These are phyloP conservation scores for Psophocarpus tetragonolobus DNA, from an alignment of 306 rosid species.

Conservation along the genomic window DNA sequence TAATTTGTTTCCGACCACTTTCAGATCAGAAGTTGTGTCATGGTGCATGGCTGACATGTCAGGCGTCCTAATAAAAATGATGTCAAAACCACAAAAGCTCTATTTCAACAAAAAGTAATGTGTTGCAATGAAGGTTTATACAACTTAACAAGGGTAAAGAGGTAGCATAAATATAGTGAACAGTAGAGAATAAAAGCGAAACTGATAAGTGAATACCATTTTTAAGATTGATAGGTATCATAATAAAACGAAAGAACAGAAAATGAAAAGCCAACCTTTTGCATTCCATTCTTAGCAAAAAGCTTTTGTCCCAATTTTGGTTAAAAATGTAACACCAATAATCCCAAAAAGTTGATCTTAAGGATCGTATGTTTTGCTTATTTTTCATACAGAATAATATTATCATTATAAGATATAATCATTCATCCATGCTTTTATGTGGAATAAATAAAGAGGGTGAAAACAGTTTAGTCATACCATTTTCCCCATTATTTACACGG, in stretches of 20 bases:
- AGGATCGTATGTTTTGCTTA: not conserved
- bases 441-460: not conserved
- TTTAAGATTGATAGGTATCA: not conserved
- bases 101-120: not conserved
- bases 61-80: slow-evolving; percentile 70
- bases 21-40: slow-evolving; percentile 77
- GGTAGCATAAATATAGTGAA: not conserved
- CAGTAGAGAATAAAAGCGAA: not conserved
- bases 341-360: not conserved
- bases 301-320: not conserved
- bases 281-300: not conserved
- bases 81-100: slow-evolving; percentile 30
- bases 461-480: not conserved
- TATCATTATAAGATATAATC: not conserved
- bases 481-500: not conserved
- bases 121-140: slow-evolving; percentile 8
- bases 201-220: not conserved
- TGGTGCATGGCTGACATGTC: slow-evolving; percentile 94
- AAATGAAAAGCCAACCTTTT: not conserved
- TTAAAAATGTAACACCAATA: not conserved
- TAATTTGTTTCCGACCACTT: slow-evolving; percentile 73
- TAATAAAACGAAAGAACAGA: not conserved
- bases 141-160: slow-evolving; percentile 1
- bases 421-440: not conserved
- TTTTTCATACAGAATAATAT: not conserved